A percentile compares a stretch with the other conserved stretches of the same genome.
phyloP scores from a whole-genome alignment of 1,284 basidiomycete genomes.

The Peniophora sp. region DNA sequence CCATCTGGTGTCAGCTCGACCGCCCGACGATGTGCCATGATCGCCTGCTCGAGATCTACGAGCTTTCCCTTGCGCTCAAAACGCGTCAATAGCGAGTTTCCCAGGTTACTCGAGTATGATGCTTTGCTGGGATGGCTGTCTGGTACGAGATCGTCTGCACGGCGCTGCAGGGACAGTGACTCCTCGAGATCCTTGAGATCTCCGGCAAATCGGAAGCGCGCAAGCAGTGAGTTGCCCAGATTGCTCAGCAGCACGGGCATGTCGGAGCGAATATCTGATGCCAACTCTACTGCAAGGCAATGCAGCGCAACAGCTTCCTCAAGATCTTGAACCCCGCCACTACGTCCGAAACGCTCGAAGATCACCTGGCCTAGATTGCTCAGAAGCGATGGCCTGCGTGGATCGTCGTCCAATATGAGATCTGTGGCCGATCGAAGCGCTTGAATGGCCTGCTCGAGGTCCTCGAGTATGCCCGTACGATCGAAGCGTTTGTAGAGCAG shows the following conservation, averaged over 20 bases:
- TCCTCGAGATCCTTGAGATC: not conserved
- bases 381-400: too few species aligned
- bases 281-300: not conserved
- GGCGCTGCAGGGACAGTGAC: not conserved
- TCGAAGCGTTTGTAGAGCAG: constrained; percentile 15
- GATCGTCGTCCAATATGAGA: too few species aligned
- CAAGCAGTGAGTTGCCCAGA: not conserved
- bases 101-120: not conserved
- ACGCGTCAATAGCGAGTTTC: not conserved
- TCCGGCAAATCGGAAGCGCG: not conserved
- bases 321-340: too few species aligned
- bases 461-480: too few species aligned
- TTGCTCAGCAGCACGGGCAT: not conserved
- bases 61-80: not conserved
- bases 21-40: not conserved
- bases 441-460: too few species aligned
- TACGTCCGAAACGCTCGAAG: too few species aligned
- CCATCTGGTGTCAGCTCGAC: not conserved
- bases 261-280: not conserved
- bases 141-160: not conserved
- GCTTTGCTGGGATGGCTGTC: not conserved
- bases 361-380: too few species aligned
- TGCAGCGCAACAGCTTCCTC: too few species aligned
- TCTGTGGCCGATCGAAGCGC: too few species aligned
- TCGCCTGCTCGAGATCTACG: not conserved